phyloP scores from a whole-genome alignment of 768 basidiomycete genomes.

The Pisolithus sp. region DNA sequence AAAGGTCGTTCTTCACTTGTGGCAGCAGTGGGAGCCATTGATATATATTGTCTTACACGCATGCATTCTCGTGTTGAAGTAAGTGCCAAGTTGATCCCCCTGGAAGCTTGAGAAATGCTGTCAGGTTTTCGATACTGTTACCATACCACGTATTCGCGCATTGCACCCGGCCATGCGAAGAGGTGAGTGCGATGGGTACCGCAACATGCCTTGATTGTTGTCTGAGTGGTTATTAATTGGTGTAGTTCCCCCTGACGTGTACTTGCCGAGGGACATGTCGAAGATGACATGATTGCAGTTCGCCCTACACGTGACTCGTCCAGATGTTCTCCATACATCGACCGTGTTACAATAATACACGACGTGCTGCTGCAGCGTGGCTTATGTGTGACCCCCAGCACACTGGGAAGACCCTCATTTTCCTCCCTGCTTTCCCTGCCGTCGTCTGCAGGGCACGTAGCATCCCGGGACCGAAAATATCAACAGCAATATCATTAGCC shows the following conservation, averaged over 20 bases:
- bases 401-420: no score
- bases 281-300: neutral
- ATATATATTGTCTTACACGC: neutral
- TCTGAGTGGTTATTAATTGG: neutral
- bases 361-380: conserved; percentile 26
- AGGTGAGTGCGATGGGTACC: neutral
- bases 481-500: no score
- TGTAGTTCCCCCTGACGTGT: neutral
- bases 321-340: neutral
- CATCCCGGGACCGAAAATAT: no score
- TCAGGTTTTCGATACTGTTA: conserved; percentile 1
- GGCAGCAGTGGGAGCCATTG: conserved; percentile 11
- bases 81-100: conserved; percentile 3
- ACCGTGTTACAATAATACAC: conserved; percentile 6
- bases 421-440: no score
- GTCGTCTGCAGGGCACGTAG: no score
- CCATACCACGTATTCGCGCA: neutral
- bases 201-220: neutral
- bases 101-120: neutral
- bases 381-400: no score
- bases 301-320: no score
- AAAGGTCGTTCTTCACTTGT: conserved; percentile 14
- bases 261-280: neutral
- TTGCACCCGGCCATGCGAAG: neutral
- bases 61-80: neutral